Conservation (phyloP, 192 early-diverging fungal genomes). For the Oehlia diaphana region DNA sequence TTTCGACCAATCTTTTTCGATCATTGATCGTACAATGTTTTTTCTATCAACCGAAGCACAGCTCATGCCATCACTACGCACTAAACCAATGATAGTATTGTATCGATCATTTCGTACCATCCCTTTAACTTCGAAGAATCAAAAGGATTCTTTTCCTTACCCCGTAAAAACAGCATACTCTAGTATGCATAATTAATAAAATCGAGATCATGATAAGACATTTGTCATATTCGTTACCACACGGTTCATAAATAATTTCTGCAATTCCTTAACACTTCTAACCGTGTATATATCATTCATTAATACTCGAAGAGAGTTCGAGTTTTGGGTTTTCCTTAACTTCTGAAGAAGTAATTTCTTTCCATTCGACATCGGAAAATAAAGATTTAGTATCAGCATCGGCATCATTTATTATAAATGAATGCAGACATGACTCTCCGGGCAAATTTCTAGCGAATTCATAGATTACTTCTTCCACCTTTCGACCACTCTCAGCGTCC, state of each 20-base stretch:
- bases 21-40: neutral
- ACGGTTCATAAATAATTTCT: too few species aligned
- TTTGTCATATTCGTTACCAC: too few species aligned
- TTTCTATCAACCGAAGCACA: neutral
- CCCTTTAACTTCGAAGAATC: too few species aligned
- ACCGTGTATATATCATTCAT: too few species aligned
- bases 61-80: neutral
- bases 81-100: slow-evolving; percentile 1
- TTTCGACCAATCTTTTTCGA: slow-evolving; percentile 3
- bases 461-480: slow-evolving; percentile 11
- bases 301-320: too few species aligned
- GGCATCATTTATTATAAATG: slow-evolving; percentile 13
- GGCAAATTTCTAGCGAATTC: slow-evolving; percentile 1
- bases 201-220: too few species aligned
- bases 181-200: too few species aligned
- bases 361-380: slow-evolving; percentile 1
- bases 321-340: neutral
- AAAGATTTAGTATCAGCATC: neutral
- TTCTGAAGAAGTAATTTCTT: slow-evolving; percentile 8
- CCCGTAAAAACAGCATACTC: too few species aligned
- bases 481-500: slow-evolving; percentile 11
- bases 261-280: too few species aligned
- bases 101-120: too few species aligned
- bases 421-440: neutral
- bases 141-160: too few species aligned